phyloP scores from a whole-genome alignment of 768 basidiomycete species.

The Boletus insuetus region DNA sequence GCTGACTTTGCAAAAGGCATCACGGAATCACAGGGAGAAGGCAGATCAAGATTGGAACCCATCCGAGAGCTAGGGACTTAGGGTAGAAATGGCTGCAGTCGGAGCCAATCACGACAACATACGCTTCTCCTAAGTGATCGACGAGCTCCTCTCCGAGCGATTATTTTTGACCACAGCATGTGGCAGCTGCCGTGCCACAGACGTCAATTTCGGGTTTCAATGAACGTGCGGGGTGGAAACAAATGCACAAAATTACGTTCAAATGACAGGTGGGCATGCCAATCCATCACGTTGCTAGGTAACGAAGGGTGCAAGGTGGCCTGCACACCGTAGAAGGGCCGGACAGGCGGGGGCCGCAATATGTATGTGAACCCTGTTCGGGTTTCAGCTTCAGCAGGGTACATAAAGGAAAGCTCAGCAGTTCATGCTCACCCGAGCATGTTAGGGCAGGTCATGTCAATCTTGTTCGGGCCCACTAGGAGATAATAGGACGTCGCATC shows the following conservation, averaged over 20 bases:
- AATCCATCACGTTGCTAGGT: slow-evolving; percentile 8
- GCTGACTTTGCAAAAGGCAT: not conserved
- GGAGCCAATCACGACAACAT: slow-evolving; percentile 32
- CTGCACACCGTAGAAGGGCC: not conserved
- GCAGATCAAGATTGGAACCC: slow-evolving; percentile 1
- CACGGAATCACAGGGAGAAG: not conserved
- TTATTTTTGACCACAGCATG: slow-evolving; percentile 41
- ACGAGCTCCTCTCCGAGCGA: slow-evolving; percentile 43
- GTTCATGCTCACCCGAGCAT: too few species aligned
- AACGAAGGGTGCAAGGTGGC: not conserved
- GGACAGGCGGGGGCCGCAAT: not conserved
- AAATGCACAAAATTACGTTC: slow-evolving; percentile 24
- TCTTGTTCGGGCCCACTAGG: not conserved
- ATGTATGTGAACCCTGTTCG: not conserved
- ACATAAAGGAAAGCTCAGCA: too few species aligned
- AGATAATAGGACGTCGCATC: too few species aligned
- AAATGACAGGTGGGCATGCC: slow-evolving; percentile 9
- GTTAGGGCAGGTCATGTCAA: not conserved
- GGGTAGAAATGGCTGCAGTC: slow-evolving; percentile 36
- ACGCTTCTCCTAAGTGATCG: slow-evolving; percentile 48
- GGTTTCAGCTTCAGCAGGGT: too few species aligned
- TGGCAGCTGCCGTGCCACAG: slow-evolving; percentile 35
- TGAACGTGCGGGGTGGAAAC: not conserved
- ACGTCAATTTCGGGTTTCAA: not conserved
- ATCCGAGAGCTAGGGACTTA: not conserved